Base-by-base conservation (phyloP, 306 rosid species). In the Gleditsia sinensis region DNA sequence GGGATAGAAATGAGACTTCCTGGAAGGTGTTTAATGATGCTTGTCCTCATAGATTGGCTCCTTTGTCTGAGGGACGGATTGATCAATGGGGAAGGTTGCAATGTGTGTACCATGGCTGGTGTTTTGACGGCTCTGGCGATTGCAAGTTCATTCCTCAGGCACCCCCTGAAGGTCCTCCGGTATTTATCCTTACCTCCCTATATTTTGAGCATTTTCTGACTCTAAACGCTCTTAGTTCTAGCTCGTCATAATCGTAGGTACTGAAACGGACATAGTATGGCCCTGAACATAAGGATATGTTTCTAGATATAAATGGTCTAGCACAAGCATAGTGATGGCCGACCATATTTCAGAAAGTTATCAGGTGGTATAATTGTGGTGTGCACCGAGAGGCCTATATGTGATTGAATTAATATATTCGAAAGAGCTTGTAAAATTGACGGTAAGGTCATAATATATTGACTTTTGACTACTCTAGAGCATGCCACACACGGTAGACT, bases 61-160 rank as follows among this genome's bases (percentile, higher is more conserved):
- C 98, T 1, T 83, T 94, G 46, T 94, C 96, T 64, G 98, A 94
- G 70, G 98, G 97, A 43, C 83, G 98, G 77, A 94, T 94, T 74
- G 98, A 94, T 83, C 94, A 85, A 48, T 88, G 94, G 97, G 98
- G 98, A 0, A 82, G 98, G 67, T 78, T 91, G 81, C 98, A 91
- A 78, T 94, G 98, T 75, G 98, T 94, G 28, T 94, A 94, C 60
- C 97, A 94, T 83, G 98, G 98, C 25, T 94, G 96, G 97, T 94
- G 98, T 73, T 94, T 94, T 64, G 82, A 86, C 84, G 97, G 98
- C 74, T 80, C 90, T 19, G 98, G 97, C 28, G 87, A 85, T 32
- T 94, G 98, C 80, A 86, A 91, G 69, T 63, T 94, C 64, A 94
- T 94, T 83, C 98, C 97, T 67, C 98, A 94, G 68, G 96, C 91